Evolutionary conservation across 2,329 filamentous ascomycete genomes (phyloP).

Genomic region (Aspergillus ibericus): DNA sequence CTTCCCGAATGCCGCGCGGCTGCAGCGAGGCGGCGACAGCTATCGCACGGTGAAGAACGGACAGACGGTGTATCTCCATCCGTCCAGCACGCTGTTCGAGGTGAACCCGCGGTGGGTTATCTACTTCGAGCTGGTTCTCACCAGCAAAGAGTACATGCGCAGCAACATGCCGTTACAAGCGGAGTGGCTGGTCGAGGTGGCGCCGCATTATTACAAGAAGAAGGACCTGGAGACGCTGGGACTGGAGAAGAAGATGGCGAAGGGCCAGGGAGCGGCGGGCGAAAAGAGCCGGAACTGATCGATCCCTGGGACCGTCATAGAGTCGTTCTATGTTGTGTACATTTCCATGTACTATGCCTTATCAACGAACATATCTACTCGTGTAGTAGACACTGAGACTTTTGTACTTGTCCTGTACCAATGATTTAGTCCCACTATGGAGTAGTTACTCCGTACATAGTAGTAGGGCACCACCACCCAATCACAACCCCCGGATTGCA

Average conservation of each 20-base stretch:
- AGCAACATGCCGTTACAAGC: conserved; percentile 81
- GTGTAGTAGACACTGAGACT: too few relatives aligned
- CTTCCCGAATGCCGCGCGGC: conserved; percentile 85
- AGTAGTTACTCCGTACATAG: too few relatives aligned
- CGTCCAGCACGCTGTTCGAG: conserved; percentile 76
- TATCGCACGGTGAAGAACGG: conserved; percentile 93
- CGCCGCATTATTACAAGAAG: conserved; percentile 92
- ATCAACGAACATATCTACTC: too few relatives aligned
- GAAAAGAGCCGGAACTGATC: conserved; percentile 38
- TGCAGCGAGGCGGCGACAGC: conserved; percentile 79
- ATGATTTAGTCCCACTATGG: too few relatives aligned
- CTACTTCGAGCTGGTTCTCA: conserved; percentile 85
- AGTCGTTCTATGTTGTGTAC: neutral
- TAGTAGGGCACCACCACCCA: too few relatives aligned
- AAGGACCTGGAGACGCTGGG: conserved; percentile 82
- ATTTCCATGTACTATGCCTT: neutral
- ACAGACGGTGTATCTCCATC: conserved; percentile 87
- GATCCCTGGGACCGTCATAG: neutral
- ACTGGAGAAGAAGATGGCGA: conserved; percentile 68
- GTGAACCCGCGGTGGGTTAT: conserved; percentile 82
- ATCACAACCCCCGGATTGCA: neutral
- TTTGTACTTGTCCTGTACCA: too few relatives aligned
- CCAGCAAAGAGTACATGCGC: conserved; percentile 93
- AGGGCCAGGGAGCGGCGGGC: conserved; percentile 50
- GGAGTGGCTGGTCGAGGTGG: conserved; percentile 83